These are phyloP conservation scores for Xerocomellus dryophilus DNA, from an alignment of 768 basidiomycete genomes.

Conservation along the genomic window DNA sequence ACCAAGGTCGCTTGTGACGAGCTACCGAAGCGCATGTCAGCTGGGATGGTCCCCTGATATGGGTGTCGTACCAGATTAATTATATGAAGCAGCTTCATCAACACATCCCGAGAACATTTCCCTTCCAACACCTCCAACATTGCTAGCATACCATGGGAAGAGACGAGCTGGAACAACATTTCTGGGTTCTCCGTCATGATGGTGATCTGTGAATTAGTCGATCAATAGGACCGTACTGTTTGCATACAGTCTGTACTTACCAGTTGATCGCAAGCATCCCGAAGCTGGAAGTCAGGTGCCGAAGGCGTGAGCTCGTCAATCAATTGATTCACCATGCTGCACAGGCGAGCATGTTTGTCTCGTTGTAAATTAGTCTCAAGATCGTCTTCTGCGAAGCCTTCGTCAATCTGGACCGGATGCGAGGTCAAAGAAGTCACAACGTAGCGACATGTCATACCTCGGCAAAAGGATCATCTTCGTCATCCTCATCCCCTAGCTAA, in stretches of 20 bases:
- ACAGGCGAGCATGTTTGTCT: conserved; percentile 89
- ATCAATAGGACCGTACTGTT: neutral
- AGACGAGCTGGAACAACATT: conserved; percentile 84
- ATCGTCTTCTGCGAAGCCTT: conserved; percentile 89
- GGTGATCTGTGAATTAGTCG: conserved; percentile 48
- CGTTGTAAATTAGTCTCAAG: conserved; percentile 88
- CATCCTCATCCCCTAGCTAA: conserved; percentile 78
- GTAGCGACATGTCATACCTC: conserved; percentile 48
- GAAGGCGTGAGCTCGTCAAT: conserved; percentile 84
- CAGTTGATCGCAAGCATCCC: conserved; percentile 83
- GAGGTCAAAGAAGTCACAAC: conserved; percentile 4
- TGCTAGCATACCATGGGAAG: conserved; percentile 92
- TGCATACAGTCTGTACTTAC: conserved; percentile 42
- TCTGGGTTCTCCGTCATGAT: conserved; percentile 80
- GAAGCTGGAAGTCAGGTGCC: conserved; percentile 77
- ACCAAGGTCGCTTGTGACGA: conserved; percentile 71
- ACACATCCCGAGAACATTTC: conserved; percentile 79
- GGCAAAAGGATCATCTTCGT: conserved; percentile 96
- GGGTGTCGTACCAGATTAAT: conserved; percentile 67
- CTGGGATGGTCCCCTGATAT: neutral
- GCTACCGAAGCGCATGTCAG: conserved; percentile 32
- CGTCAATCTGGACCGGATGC: conserved; percentile 64
- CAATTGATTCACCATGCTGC: conserved; percentile 74
- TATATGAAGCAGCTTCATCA: conserved; percentile 81
- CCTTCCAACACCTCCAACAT: conserved; percentile 92